Evolutionary conservation across 257 asterid species (phyloP).

Genomic region (Solanum peruvianum): DNA sequence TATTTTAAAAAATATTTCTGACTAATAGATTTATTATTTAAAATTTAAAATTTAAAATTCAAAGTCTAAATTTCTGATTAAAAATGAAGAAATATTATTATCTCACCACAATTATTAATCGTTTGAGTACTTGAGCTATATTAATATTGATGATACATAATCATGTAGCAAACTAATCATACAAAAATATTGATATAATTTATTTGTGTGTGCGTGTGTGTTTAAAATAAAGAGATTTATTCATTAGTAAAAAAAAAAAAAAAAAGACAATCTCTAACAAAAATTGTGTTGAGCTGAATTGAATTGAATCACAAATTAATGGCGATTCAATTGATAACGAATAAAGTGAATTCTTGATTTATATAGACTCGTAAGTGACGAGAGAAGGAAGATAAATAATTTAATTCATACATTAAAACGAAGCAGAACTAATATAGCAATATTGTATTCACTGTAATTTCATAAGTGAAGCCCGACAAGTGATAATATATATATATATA

Average conservation of each 20-base stretch:
- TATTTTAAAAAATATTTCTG: neutral
- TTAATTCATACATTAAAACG: neutral
- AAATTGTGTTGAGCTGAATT: too few species aligned
- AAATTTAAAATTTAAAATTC: too few species aligned
- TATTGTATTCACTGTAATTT: too few species aligned
- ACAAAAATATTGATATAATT: neutral
- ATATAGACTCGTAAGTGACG: too few species aligned
- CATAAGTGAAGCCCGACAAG: neutral
- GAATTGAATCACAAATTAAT: neutral
- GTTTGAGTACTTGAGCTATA: neutral
- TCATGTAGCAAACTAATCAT: neutral
- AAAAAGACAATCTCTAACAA: fast-evolving
- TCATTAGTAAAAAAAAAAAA: neutral
- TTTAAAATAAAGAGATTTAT: too few species aligned
- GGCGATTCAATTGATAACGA: too few species aligned
- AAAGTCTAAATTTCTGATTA: neutral
- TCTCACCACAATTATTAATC: neutral
- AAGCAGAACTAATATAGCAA: neutral
- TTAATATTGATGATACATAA: neutral
- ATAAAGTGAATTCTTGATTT: too few species aligned
- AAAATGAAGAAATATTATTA: neutral
- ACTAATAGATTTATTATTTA: too few species aligned
- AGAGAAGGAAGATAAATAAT: too few species aligned
- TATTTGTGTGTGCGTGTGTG: neutral
- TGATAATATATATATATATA: too few species aligned